These are phyloP conservation scores for Malbranchea zuffiana DNA, from an alignment of 2,329 filamentous ascomycete genomes.

Conservation along the genomic window DNA sequence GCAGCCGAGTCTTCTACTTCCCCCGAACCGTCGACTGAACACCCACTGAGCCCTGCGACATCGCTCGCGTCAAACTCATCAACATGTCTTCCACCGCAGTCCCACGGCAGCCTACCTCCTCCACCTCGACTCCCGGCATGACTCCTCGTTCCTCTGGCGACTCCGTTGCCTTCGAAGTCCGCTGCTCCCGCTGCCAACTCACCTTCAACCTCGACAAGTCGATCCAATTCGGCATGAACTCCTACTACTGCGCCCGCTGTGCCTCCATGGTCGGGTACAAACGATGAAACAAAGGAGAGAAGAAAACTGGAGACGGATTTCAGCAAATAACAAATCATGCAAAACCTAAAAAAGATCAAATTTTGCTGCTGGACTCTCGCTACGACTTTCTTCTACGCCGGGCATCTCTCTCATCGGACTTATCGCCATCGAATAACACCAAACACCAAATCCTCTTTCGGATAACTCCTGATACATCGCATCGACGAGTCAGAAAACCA, in stretches of 20 bases:
- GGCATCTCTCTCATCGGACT: too few relatives aligned
- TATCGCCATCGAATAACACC: too few relatives aligned
- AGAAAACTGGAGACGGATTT: background rate
- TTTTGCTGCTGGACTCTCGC: too few relatives aligned
- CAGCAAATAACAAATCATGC: background rate
- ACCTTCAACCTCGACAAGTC: conserved; percentile 35
- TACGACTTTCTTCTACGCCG: too few relatives aligned
- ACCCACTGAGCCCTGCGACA: too few relatives aligned
- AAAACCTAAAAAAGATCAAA: background rate
- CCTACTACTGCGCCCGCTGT: conserved; percentile 39
- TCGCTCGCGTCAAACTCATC: background rate
- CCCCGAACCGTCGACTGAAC: too few relatives aligned
- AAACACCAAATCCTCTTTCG: too few relatives aligned
- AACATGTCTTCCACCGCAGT: conserved; percentile 31
- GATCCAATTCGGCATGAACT: conserved; percentile 40
- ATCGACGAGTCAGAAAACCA: too few relatives aligned
- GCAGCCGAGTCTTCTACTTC: too few relatives aligned
- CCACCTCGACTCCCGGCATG: conserved; percentile 16
- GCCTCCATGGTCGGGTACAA: conserved; percentile 36
- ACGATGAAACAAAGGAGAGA: conserved; percentile 21
- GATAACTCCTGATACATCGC: too few relatives aligned
- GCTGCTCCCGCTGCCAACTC: conserved; percentile 40
- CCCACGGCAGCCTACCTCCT: conserved; percentile 24
- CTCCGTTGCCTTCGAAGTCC: conserved; percentile 23
- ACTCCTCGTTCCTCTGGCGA: conserved; percentile 18